Evolutionary conservation across 257 asterid genomes (phyloP).

Genomic region (Solanum pennellii): DNA sequence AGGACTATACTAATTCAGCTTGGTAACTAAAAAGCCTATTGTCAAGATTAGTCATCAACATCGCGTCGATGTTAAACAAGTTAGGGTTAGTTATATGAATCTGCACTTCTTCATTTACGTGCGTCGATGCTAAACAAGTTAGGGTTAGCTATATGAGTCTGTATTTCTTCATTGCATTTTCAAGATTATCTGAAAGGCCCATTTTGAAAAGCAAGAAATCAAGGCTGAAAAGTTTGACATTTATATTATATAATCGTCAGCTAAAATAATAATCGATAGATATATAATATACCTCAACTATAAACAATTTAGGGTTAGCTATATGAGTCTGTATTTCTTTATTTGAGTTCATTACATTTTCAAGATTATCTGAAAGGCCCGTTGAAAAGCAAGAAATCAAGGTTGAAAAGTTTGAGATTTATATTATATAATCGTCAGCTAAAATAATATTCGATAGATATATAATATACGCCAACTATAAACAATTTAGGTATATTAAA

Average conservation of each 20-base stretch:
- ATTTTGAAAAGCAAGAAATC: no score
- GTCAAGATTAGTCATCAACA: not conserved
- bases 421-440: not conserved
- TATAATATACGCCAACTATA: no score
- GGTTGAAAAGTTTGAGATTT: not conserved
- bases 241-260: no score
- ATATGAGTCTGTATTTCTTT: no score
- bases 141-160: no score
- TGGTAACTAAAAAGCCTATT: not conserved
- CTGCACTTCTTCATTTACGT: not conserved
- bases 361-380: not conserved
- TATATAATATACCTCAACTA: no score
- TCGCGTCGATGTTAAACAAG: not conserved
- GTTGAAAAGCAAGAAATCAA: no score
- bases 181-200: no score
- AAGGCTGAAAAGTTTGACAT: no score
- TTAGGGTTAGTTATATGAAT: not conserved
- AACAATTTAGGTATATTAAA: not conserved
- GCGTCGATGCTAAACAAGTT: not conserved
- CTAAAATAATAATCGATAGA: no score
- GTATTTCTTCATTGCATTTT: no score
- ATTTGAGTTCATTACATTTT: not conserved
- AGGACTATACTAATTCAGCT: slow-evolving; percentile 35
- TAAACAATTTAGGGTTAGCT: not conserved
- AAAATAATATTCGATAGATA: not conserved